These are phyloP conservation scores for Emiliania huxleyi DNA, from an alignment of 78 protist species.

Conservation along the genomic window DNA sequence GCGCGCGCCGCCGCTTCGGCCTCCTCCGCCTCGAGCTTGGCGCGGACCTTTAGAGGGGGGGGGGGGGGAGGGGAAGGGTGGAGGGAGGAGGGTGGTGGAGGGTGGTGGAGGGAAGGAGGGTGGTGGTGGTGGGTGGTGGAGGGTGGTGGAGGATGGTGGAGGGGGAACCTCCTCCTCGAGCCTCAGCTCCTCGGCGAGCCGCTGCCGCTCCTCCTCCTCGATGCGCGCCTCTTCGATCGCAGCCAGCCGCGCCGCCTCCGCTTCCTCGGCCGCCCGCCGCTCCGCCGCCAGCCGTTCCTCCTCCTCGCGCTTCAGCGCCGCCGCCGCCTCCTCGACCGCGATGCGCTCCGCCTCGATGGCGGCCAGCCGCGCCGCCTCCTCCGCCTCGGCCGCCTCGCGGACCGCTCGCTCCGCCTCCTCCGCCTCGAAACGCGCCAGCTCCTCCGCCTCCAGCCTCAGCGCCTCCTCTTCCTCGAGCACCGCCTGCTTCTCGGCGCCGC, in stretches of 20 bases:
- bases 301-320: not conserved
- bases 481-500: not conserved
- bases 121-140: too few relatives aligned
- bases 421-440: not conserved
- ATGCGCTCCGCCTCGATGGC: not conserved
- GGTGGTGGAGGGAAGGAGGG: too few relatives aligned
- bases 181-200: not conserved
- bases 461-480: not conserved
- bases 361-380: not conserved
- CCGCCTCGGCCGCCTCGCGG: not conserved
- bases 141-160: too few relatives aligned
- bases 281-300: not conserved
- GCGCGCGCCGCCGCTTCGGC: too few relatives aligned
- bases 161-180: not conserved
- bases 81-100: too few relatives aligned
- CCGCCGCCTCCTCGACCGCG: not conserved
- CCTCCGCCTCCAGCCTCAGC: not conserved
- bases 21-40: too few relatives aligned
- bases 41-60: too few relatives aligned
- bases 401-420: not conserved
- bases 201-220: not conserved
- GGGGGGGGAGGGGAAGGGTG: too few relatives aligned
- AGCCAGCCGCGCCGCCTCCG: not conserved
- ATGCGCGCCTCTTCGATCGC: not conserved
- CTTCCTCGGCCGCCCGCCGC: not conserved